These are phyloP conservation scores for Fomitiporia mediterranea DNA, from an alignment of 1,284 basidiomycete species.

Conservation along the genomic window DNA sequence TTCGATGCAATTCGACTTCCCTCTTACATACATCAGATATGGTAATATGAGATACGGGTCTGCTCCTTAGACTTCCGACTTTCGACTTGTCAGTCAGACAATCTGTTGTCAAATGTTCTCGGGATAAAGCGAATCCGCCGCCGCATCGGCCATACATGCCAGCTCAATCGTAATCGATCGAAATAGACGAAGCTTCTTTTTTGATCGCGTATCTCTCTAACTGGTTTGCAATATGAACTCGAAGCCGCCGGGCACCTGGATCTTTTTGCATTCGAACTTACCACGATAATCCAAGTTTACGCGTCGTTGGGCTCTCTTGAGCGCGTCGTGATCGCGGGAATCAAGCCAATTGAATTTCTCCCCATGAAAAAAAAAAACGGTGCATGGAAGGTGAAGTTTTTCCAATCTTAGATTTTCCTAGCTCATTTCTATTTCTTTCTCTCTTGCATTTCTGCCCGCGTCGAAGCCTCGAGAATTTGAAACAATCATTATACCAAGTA, in stretches of 20 bases:
- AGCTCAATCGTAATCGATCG: neutral
- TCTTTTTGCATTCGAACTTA: neutral
- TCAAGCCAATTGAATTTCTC: neutral
- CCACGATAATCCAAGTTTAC: neutral
- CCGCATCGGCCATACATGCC: too few species aligned
- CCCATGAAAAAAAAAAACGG: too few species aligned
- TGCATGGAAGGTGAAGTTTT: neutral
- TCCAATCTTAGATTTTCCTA: neutral
- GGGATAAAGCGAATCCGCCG: neutral
- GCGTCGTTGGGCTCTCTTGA: neutral
- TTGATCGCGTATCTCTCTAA: neutral
- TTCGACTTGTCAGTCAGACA: neutral
- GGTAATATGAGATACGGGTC: neutral
- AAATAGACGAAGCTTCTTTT: conserved; percentile 1
- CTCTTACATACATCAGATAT: neutral
- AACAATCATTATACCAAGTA: neutral
- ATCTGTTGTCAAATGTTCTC: neutral
- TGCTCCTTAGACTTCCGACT: neutral
- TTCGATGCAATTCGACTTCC: neutral
- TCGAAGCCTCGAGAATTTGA: neutral
- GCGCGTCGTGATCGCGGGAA: neutral
- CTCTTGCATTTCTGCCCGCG: neutral
- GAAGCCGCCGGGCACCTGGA: conserved; percentile 2
- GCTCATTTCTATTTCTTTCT: neutral
- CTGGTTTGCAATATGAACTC: neutral